Base-by-base conservation (phyloP, 768 basidiomycete genomes). In the Mycena kentingensis region DNA sequence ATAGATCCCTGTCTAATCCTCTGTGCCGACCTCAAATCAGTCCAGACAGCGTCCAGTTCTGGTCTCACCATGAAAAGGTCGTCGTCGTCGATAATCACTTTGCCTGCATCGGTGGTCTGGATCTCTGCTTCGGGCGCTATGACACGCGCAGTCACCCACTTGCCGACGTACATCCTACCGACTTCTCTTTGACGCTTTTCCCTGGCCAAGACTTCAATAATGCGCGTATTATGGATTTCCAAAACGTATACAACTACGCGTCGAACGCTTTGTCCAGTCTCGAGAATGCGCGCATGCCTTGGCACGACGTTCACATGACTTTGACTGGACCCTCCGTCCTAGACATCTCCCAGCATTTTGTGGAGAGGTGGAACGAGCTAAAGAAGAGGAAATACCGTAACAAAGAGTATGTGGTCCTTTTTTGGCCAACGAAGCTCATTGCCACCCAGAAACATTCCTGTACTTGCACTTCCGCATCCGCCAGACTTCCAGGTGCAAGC, bases 41-140 rank as follows among this genome's bases (percentile, higher is more conserved):
- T 32, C 15, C 52, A 87, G 88, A 93, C 62, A 78, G 80, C 47
- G 81, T 92, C 57, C 79, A 90, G 62, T 88, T 92, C 67, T 96
- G 93, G 93, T 88, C 85, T 25, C 94, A 95, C 65, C 93, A 95
- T 68, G 93, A 95, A 67, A 95, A 95, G 76, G 82, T 93, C 37
- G 89, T 94, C 19, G 81, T 93, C 22, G 85, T 96, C 7, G 94
- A 97, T 66, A 91, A 93, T 63, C 84, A 88, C 62, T 78, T 74
- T 45, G 93, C 90, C 3, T 89, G 87, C 60, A 84, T 97, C 49
- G 97, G 97, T 21, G 97, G 97, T 11, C 82, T 99, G 22, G 97
- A 99, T 67, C 77, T 97, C 16, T 98, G 93, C 73, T 97, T 94
- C 61, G 97, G 97, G 11, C 87, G 97, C 18, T 99, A 96, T 95